Evolutionary conservation across 2,329 filamentous ascomycete species (phyloP), one percentile per base, ranked within the genome.

Genomic region (Rhytidhysteron rufulum): DNA sequence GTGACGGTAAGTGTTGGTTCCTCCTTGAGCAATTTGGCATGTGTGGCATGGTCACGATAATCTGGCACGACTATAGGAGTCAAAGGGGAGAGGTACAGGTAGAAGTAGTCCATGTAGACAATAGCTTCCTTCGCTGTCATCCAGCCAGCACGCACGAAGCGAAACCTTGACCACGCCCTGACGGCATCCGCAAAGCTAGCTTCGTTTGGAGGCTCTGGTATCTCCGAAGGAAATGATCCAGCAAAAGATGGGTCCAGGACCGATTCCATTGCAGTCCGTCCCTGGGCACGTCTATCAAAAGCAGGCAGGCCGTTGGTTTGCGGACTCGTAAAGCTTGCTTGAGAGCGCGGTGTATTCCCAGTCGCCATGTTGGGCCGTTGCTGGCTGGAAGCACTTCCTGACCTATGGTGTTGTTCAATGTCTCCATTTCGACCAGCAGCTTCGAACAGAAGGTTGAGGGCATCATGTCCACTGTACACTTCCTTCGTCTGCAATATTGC

Each of bases 101-200:
- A 97, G 68, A 96, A 97, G 67, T 97, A 97, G 61, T 90, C 84
- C 48, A 98, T 87, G 58, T 97, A 97, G 31, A 85, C 83, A 63
- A 97, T 90, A 17, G 88, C 91, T 66, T 98, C 93, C 50, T 86
- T 82, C 1, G 91, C 86, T 0, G 89, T 95, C 63, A 98, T 93
- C 91, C 91, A 97, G 8, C 93, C 93, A 7, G 89, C 89, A 39
- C 89, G 83, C n/a, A 97, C 91, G 60, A 97, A 97, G 31, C 90
- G 83, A 62, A 96, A 90, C 48, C 88, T 77, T 2, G 84, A 82
- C 93, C 93, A 98, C n/a, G 88, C 85, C 55, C 81, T 83, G 44
- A 95, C 69, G 1, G 90, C 90, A 42, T 86, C 80, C 31, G 77
- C 69, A 51, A 67, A 67, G 16, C 62, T 60, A 10, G 55, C 53